Percentiles rank a stretch among this genome's conserved stretches.
Evolutionary conservation across 305 asterid genomes (phyloP).

Genomic region (Fraxinus albicans): DNA sequence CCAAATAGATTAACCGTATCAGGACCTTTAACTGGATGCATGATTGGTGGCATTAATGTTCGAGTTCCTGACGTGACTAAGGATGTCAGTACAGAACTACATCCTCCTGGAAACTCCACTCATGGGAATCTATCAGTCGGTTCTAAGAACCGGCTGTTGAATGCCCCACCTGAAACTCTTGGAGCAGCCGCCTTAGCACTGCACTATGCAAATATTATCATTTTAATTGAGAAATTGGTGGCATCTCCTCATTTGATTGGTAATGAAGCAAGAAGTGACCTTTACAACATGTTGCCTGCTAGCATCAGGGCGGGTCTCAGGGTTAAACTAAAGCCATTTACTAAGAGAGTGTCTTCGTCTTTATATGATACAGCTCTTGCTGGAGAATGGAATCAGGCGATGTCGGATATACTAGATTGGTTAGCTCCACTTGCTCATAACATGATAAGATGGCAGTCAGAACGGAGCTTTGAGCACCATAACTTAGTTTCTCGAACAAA

Average conservation of each 20-base stretch:
- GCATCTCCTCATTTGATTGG: conserved; percentile 83
- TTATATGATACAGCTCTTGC: conserved; percentile 66
- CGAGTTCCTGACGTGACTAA: conserved; percentile 25
- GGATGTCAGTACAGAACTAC: conserved; percentile 15
- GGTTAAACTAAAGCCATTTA: conserved; percentile 68
- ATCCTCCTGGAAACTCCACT: conserved; percentile 30
- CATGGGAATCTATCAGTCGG: conserved; percentile 31
- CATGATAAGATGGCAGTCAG: conserved; percentile 92
- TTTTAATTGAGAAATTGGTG: conserved; percentile 74
- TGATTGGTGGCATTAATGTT: conserved; percentile 29
- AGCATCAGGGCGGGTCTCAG: conserved; percentile 65
- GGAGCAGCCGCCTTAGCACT: conserved; percentile 82
- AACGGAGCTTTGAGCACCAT: conserved; percentile 80
- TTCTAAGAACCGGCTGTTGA: conserved; percentile 46
- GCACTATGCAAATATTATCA: conserved; percentile 77
- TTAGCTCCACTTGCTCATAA: conserved; percentile 87
- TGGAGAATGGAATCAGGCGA: conserved; percentile 75
- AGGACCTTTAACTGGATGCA: conserved; percentile 41
- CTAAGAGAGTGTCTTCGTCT: conserved; percentile 50
- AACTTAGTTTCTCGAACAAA: conserved; percentile 60
- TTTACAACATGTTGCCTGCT: conserved; percentile 82
- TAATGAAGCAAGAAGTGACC: conserved; percentile 77
- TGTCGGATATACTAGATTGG: conserved; percentile 70
- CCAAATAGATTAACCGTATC: conserved; percentile 31
- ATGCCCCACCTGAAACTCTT: conserved; percentile 71